Evolutionary conservation across 1,284 basidiomycete genomes (phyloP).

Genomic region (Neolentinus lepideus): DNA sequence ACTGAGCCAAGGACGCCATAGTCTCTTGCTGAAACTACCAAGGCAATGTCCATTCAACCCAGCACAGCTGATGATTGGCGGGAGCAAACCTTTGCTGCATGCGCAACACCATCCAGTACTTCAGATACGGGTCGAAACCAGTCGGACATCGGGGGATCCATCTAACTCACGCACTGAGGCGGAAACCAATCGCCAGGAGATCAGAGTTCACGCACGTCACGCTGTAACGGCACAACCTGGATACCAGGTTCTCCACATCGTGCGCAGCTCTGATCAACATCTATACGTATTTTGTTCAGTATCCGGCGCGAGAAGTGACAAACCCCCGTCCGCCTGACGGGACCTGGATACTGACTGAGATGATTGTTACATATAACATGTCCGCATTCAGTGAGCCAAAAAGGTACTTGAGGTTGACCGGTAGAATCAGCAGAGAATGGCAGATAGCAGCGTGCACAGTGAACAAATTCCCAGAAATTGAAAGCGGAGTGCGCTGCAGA

Average conservation of each 20-base stretch:
- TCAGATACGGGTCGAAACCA: slow-evolving; percentile 66
- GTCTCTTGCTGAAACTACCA: slow-evolving; percentile 70
- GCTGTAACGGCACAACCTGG: slow-evolving; percentile 64
- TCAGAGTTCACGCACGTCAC: slow-evolving; percentile 42
- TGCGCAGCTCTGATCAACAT: slow-evolving; percentile 61
- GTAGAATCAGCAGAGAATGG: slow-evolving; percentile 43
- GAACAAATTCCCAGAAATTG: slow-evolving; percentile 76
- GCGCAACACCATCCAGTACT: slow-evolving; percentile 53
- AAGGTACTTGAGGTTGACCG: slow-evolving; percentile 52
- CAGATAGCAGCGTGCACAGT: slow-evolving; percentile 60
- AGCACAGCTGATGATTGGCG: slow-evolving; percentile 1
- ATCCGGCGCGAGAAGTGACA: slow-evolving; percentile 4
- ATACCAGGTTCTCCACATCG: slow-evolving; percentile 57
- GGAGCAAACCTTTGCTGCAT: slow-evolving; percentile 52
- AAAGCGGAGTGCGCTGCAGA: slow-evolving; percentile 16
- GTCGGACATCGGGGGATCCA: slow-evolving; percentile 69
- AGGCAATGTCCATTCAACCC: slow-evolving; percentile 1
- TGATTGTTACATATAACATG: slow-evolving; percentile 78
- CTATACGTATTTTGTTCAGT: slow-evolving; percentile 26
- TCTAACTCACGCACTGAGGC: slow-evolving; percentile 34
- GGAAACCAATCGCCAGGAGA: neutral
- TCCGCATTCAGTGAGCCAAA: slow-evolving; percentile 81
- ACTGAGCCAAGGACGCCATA: slow-evolving; percentile 57
- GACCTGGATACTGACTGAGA: slow-evolving; percentile 64
- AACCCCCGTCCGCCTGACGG: neutral